phyloP scores from a whole-genome alignment of 768 basidiomycete species.

The Kwoniella sp. region DNA sequence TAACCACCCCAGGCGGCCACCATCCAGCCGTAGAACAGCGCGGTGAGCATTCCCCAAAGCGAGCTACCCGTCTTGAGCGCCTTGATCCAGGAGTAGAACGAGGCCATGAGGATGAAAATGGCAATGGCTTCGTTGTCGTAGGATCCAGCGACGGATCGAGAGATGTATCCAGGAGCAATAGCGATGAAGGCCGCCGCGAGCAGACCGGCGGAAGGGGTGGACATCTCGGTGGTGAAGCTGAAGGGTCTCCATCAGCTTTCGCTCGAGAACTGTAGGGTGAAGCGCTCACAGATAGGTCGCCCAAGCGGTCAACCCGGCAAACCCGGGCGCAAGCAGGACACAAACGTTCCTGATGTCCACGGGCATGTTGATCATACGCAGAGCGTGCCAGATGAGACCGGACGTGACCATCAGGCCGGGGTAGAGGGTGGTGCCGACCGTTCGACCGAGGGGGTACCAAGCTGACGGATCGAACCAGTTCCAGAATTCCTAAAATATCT shows the following conservation, averaged over 20 bases:
- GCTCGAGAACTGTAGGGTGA: background rate
- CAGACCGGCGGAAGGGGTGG: conserved; percentile 90
- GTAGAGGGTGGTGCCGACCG: conserved; percentile 97
- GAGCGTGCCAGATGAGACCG: conserved; percentile 89
- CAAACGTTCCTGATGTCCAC: conserved; percentile 97
- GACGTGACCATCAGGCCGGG: conserved; percentile 98
- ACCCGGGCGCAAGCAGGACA: conserved; percentile 92
- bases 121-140: conserved; percentile 99
- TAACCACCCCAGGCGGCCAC: conserved; percentile 99
- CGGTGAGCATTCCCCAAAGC: conserved; percentile 81
- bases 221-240: conserved; percentile 96
- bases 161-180: conserved; percentile 95
- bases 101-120: conserved; percentile 99
- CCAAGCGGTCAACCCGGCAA: conserved; percentile 94
- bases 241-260: background rate
- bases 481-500: conserved; percentile 80
- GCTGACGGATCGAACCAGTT: conserved; percentile 99
- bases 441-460: conserved; percentile 98
- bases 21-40: conserved; percentile 99
- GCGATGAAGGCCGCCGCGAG: conserved; percentile 97
- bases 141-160: conserved; percentile 95
- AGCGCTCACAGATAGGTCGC: conserved; percentile 83
- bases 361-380: conserved; percentile 82
- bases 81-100: conserved; percentile 95
- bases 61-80: conserved; percentile 92